Evolutionary conservation across 2,329 filamentous ascomycete genomes (phyloP).

Genomic region (Fusarium sp.): DNA sequence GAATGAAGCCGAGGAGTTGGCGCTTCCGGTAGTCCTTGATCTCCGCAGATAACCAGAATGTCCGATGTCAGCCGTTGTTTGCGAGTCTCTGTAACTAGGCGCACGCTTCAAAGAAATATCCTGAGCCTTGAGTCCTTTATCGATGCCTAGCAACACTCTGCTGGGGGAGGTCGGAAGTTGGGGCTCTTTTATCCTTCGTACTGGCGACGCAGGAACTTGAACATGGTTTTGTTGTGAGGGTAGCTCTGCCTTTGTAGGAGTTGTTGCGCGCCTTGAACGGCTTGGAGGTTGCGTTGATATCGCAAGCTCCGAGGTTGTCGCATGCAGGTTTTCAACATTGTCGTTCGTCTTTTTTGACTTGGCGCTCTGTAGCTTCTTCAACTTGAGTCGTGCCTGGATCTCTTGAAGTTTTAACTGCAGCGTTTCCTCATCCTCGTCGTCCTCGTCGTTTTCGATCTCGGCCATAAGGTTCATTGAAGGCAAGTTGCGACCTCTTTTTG

Average conservation of each 20-base stretch:
- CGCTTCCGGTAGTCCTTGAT: conserved; percentile 54
- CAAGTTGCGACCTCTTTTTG: conserved; percentile 42
- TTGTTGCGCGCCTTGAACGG: conserved; percentile 45
- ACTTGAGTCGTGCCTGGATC: conserved; percentile 86
- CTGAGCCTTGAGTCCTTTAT: conserved; percentile 83
- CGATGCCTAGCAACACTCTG: conserved; percentile 84
- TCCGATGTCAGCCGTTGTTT: conserved; percentile 27
- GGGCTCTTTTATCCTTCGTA: conserved; percentile 67
- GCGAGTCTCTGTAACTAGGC: conserved; percentile 57
- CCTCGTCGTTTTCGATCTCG: conserved; percentile 60
- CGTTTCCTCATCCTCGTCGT: conserved; percentile 89
- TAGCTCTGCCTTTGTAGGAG: conserved; percentile 42
- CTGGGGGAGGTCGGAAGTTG: conserved; percentile 78
- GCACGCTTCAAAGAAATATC: conserved; percentile 88
- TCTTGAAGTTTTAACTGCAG: conserved; percentile 86
- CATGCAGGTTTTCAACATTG: conserved; percentile 33
- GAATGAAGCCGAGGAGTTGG: conserved; percentile 36
- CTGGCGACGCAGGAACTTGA: conserved; percentile 81
- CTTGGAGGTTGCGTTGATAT: conserved; percentile 40
- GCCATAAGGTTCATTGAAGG: conserved; percentile 50
- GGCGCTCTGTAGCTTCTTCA: conserved; percentile 84
- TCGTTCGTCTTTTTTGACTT: conserved; percentile 43
- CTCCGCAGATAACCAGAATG: conserved; percentile 58
- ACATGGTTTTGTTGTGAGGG: conserved; percentile 57
- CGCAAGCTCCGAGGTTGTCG: conserved; percentile 38